These are phyloP conservation scores for Amanita pseudoporphyria DNA, from an alignment of 768 basidiomycete genomes.

Conservation along the genomic window DNA sequence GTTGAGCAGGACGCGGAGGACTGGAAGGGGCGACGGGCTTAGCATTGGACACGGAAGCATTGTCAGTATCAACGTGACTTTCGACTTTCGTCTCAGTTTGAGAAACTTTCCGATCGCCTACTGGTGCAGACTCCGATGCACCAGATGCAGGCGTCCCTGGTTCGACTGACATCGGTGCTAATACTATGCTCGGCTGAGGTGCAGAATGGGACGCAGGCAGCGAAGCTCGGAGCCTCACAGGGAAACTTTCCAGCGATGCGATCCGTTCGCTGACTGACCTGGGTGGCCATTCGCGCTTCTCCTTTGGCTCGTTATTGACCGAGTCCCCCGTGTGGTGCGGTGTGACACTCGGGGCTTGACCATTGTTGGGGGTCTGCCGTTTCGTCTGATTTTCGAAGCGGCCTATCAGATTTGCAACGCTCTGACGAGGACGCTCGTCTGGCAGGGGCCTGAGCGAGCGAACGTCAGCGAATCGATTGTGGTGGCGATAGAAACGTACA, in stretches of 20 bases:
- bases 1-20: conserved; percentile 4
- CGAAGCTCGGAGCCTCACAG: conserved; percentile 26
- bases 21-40: conserved; percentile 15
- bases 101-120: background rate
- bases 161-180: background rate
- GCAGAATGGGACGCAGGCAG: conserved; percentile 23
- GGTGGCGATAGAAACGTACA: background rate
- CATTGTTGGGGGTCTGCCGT: conserved; percentile 35
- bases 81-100: background rate
- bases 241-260: conserved; percentile 11
- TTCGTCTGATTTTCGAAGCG: conserved; percentile 80
- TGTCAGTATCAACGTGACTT: conserved; percentile 14
- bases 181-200: background rate
- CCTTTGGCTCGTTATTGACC: conserved; percentile 55
- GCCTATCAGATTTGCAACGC: conserved; percentile 86
- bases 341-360: conserved; percentile 47
- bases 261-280: conserved; percentile 19
- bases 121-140: background rate
- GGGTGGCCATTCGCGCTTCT: conserved; percentile 74
- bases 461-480: background rate
- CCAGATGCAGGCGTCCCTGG: background rate
- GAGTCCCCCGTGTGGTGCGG: conserved; percentile 59
- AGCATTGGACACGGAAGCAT: conserved; percentile 15
- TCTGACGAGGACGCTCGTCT: conserved; percentile 80
- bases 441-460: conserved; percentile 59